Evolutionary conservation across 108 stramenopile species (phyloP).

Genomic region (Stephanodiscus minutulus): DNA sequence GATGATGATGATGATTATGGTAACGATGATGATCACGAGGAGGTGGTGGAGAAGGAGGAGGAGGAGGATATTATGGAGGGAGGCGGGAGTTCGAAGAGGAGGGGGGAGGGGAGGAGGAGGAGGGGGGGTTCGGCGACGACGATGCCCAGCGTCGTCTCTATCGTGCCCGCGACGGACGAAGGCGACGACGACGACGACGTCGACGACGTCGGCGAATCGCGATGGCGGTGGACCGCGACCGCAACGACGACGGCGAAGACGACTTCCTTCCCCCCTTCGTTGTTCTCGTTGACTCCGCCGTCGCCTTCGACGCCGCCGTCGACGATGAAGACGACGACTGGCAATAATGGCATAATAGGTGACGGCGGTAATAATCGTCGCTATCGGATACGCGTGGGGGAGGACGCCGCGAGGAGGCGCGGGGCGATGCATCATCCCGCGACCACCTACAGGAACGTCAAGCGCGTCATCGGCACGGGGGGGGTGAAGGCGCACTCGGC

Average conservation of each 20-base stretch:
- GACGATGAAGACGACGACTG: background rate
- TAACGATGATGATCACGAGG: background rate
- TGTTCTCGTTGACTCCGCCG: background rate
- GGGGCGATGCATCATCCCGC: conserved; percentile 46
- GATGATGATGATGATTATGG: background rate
- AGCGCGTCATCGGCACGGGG: conserved; percentile 83
- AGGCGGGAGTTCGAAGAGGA: too few species aligned
- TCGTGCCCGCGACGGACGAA: conserved; percentile 7
- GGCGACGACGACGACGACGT: background rate
- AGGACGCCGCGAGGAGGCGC: conserved; percentile 47
- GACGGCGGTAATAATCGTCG: background rate
- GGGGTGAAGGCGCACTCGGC: conserved; percentile 49
- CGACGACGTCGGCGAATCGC: background rate
- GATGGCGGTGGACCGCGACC: background rate
- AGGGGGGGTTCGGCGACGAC: background rate
- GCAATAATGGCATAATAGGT: too few species aligned
- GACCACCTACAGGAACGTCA: conserved; percentile 77
- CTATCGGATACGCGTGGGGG: conserved; percentile 52
- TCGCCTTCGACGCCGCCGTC: background rate
- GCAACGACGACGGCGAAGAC: background rate
- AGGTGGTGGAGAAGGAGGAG: background rate
- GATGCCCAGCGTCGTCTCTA: conserved; percentile 32
- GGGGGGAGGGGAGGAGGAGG: background rate
- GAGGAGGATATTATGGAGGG: background rate
- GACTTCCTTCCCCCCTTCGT: background rate